phyloP scores from a whole-genome alignment of 148 eudicot species.

The Silene conica region DNA sequence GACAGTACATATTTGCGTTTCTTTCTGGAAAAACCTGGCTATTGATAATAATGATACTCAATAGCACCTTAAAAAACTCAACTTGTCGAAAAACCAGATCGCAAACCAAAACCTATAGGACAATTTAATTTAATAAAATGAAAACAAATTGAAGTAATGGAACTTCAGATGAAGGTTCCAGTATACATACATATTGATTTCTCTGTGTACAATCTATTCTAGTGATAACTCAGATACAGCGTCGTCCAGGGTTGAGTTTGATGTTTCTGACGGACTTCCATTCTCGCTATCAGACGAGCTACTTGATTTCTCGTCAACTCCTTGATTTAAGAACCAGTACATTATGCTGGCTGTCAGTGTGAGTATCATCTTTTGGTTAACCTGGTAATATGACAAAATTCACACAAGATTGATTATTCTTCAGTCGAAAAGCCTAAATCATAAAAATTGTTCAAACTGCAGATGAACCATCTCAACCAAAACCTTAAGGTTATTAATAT shows the following conservation, averaged over 20 bases:
- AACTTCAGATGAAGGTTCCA: slow-evolving; percentile 34
- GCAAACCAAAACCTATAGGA: slow-evolving; percentile 20
- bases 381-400: slow-evolving; percentile 39
- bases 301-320: slow-evolving; percentile 58
- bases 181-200: slow-evolving; percentile 17
- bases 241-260: slow-evolving; percentile 79
- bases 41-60: too few species aligned
- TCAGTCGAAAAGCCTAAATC: not conserved
- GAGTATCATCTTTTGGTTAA: slow-evolving; percentile 93
- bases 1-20: slow-evolving; percentile 21
- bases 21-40: not conserved
- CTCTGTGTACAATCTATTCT: slow-evolving; percentile 36
- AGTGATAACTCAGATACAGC: slow-evolving; percentile 77
- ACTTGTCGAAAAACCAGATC: slow-evolving; percentile 4
- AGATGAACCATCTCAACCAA: too few species aligned
- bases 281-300: slow-evolving; percentile 83
- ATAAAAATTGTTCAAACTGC: not conserved
- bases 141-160: slow-evolving; percentile 7
- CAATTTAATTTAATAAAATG: not conserved
- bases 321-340: slow-evolving; percentile 93
- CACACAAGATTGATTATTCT: not conserved
- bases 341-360: slow-evolving; percentile 92
- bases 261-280: slow-evolving; percentile 77
- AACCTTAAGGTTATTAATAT: too few species aligned
- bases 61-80: too few species aligned